Base-by-base conservation (phyloP, 2,329 filamentous ascomycete species). In the Podosphaera fusca region DNA sequence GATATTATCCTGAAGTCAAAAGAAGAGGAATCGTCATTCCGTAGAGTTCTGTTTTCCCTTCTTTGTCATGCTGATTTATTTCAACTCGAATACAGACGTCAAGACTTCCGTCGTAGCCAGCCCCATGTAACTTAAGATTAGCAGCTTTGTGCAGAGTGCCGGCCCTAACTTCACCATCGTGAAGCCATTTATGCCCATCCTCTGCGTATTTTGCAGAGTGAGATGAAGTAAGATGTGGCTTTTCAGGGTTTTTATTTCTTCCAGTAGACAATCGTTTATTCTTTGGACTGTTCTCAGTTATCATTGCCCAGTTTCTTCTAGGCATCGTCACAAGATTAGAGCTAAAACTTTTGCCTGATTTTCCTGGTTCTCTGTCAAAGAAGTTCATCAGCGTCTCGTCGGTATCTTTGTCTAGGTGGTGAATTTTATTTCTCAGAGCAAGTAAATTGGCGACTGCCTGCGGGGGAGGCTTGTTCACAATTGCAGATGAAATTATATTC, bases 321-420 rank as follows among this genome's bases (percentile, higher is more conserved):
- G 94, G 80, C 70, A 95, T 95, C 9, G 89, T 95, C 60, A 87
- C 85, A 61, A 86, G 78, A 69, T 95, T 95, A 66, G 77, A 83
- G 49, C 73, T 72, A 0, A 81, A 78, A 3, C 84, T 86, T 71
- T 89, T 94, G 76, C 55, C 85, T 65, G 68, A 79, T 67, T 69
- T 77, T 63, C 94, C 88, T 0, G 94, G 88, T 64, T 95, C 89
- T 65, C 85, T 84, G 60, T 87, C 78, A 69, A 98, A 98, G 64
- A 96, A 81, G n/a, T 85, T 82, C 62, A 96, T 82, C 69, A 96
- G 81, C 46, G 92, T 89, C 72, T 98, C 92, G 64, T 95, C 87
- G 0, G 92, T 98, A 57, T 87, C 71, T 35, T 68, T 64, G 67
- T 83, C 77, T 54, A 85, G 70, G 62, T 84, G 81, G 64, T 85